Conservation (phyloP, 176 grass and related monocot species). For the Paspalum notatum region DNA sequence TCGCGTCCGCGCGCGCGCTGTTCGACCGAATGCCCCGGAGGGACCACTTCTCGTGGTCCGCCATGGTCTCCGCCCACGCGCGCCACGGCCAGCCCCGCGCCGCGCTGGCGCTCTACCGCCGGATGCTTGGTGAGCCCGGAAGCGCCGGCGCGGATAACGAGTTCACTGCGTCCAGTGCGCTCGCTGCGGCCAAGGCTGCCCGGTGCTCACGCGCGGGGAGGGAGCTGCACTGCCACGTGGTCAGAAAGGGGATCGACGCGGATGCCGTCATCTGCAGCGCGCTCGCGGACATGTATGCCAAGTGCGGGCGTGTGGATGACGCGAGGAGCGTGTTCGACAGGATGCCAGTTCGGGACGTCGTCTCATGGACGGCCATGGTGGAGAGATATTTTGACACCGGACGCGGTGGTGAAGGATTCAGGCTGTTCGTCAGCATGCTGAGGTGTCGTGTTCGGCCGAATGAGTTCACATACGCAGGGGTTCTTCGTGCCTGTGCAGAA, state of each 20-base stretch:
- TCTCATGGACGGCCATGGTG: constrained; percentile 92
- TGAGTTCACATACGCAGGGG: constrained; percentile 76
- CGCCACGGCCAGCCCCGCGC: constrained; percentile 50
- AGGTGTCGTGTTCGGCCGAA: constrained; percentile 54
- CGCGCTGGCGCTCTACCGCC: constrained; percentile 67
- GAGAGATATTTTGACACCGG: constrained; percentile 75
- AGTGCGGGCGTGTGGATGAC: constrained; percentile 68
- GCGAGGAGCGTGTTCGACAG: constrained; percentile 74
- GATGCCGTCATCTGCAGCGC: constrained; percentile 75
- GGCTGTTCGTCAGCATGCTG: constrained; percentile 60
- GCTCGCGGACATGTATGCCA: constrained; percentile 88
- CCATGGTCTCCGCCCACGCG: constrained; percentile 64
- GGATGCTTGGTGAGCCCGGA: constrained; percentile 52
- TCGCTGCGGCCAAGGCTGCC: constrained; percentile 58
- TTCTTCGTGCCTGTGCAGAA: constrained; percentile 64
- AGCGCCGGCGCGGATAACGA: constrained; percentile 54
- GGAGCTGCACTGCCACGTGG: constrained; percentile 81
- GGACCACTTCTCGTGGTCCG: constrained; percentile 90
- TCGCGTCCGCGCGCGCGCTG: constrained; percentile 49
- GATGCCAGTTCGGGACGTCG: constrained; percentile 52
- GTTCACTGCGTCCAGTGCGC: constrained; percentile 89
- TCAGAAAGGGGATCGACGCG: constrained; percentile 62
- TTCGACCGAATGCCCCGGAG: constrained; percentile 73
- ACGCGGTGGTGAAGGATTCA: constrained; percentile 60
- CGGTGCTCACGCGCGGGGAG: constrained; percentile 53